Base-by-base conservation (phyloP, 305 asterid genomes). In the Withania somnifera region DNA sequence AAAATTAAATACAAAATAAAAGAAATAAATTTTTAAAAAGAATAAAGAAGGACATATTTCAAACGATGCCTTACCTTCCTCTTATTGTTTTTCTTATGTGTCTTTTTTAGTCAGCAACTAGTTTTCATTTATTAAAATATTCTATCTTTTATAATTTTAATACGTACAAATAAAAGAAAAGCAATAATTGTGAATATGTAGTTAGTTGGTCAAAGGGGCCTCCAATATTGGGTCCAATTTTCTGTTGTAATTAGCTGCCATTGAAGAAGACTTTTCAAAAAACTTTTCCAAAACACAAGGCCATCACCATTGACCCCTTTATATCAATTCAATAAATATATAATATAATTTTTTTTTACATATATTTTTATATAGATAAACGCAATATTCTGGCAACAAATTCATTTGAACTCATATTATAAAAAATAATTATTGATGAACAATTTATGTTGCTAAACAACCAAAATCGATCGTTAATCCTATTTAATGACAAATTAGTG, bases 181-280 rank as follows among this genome's bases (percentile, higher is more conserved):
- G 3, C 5, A 20, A 45, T 71, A 26, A 47, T 26, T 73, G 22
- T 15, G 1, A 26, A 73, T 73, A 26, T 47, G n/a, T n/a, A 42
- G 60, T 47, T 73, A 15, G 45, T 8, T 50, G 42, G 40, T 26
- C 76, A 68, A 40, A 40, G 36, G 34, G 78, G 4, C 20, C 54
- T 68, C 54, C 9, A 38, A n/a, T 68, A 19, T 40, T n/a, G 53
- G 50, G 28, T 34, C 76, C 30, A 67, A 67, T 36, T 67, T 42
- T 67, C 30, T 67, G 30, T 67, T 67, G n/a, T n/a, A 67, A 63
- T 67, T 67, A 67, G 76, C 76, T 67, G 76, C 76, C 76, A 67
- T 67, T 67, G 76, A 36, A 67, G 76, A 67, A 8, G 30, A 36
- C 76, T 67, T 10, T 6, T 67, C 76, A 67, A 67, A n/a, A 67